A percentile compares a stretch with the other conserved stretches of the same genome.
These are phyloP conservation scores for Stereum hirsutum DNA, from an alignment of 1,284 basidiomycete genomes.

Conservation along the genomic window DNA sequence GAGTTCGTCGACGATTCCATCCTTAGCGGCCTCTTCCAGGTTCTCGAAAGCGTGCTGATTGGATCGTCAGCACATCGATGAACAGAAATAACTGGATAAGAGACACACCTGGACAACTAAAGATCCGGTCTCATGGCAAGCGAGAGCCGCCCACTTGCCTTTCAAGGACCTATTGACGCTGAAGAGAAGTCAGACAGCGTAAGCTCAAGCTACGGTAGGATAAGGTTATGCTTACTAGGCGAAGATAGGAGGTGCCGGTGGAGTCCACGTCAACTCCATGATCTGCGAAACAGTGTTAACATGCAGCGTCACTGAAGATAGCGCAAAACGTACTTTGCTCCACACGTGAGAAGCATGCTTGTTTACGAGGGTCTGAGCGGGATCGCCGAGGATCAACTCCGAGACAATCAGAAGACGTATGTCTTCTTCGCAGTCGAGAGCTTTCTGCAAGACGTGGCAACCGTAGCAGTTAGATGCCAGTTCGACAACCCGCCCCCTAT, in stretches of 20 bases:
- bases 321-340: constrained; percentile 54
- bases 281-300: constrained; percentile 33
- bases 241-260: constrained; percentile 77
- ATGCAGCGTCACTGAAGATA: not conserved
- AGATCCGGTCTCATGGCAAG: constrained; percentile 82
- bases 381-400: constrained; percentile 70
- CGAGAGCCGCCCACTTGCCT: constrained; percentile 78
- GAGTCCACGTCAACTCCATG: constrained; percentile 77
- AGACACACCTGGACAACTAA: constrained; percentile 64
- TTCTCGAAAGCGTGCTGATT: constrained; percentile 79
- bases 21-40: constrained; percentile 71
- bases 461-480: constrained; percentile 81
- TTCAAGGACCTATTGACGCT: constrained; percentile 78
- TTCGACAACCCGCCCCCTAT: constrained; percentile 70
- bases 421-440: constrained; percentile 81
- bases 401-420: constrained; percentile 71
- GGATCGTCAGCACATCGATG: not conserved
- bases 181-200: constrained; percentile 6
- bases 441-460: constrained; percentile 79
- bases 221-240: constrained; percentile 46
- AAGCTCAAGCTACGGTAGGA: not conserved
- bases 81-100: constrained; percentile 3
- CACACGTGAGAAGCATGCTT: constrained; percentile 83
- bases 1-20: constrained; percentile 71
- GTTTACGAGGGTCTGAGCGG: constrained; percentile 74